Base-by-base conservation (phyloP, 208 protist species). In the Tritrichomonas musculus region DNA sequence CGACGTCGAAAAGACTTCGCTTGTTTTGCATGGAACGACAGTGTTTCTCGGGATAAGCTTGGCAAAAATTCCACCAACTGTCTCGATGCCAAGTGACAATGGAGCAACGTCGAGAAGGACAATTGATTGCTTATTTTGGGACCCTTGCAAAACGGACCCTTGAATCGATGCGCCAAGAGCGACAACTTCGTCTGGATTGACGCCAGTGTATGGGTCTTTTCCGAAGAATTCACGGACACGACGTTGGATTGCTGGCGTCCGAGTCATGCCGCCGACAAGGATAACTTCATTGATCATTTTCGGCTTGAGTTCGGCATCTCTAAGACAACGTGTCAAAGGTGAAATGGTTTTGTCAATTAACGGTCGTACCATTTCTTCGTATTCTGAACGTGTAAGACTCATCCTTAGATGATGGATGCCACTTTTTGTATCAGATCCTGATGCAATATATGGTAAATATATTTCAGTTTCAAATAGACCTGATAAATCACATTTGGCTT, bases 131-230 rank as follows among this genome's bases (percentile, higher is more conserved):
- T 98, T 97, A 50, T 98, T 97, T 80, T 97, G 97, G 33, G 98
- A 96, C 33, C 96, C 97, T 30, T 95, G 27, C 41, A 95, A 92
- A 39, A 95, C 94, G 30, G 94, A 94, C 55, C 94, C 99, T 95
- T 99, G 98, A 93, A 99, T 98, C 80, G 98, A 98, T 39, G 99
- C 99, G 92, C 99, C 98, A 49, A 99, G 96, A 13, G 99, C 99
- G 27, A 99, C 99, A 36, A 98, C 98, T 96, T 99, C 99, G 95
- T 99, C 99, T 13, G 99, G 98, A 96, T 99, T 99, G 92, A 99
- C 98, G 65, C 97, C 97, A 94, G 98, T 98, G 96, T 96, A 98
- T 80, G 98, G 97, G 93, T 98, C 96, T 77, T 97, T 96, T 50
- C 96, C 96, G 88, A 96, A 95, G 92, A 97, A 95, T 25, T 95